A percentile compares a stretch with the other conserved stretches of the same genome.
phyloP scores from a whole-genome alignment of 768 basidiomycete species.

The Lactarius vividus region DNA sequence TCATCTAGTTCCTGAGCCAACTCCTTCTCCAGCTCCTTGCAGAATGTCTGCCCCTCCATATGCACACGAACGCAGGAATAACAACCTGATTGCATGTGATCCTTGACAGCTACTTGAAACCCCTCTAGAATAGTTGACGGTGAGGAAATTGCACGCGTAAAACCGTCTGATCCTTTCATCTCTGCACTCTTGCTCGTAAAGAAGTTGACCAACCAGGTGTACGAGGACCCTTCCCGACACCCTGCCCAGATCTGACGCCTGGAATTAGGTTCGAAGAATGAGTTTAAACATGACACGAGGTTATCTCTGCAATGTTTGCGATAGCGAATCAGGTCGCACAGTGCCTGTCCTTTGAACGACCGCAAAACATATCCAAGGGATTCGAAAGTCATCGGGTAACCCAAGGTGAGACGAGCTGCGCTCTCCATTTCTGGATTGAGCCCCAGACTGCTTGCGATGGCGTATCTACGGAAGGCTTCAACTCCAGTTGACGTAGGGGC shows the following conservation, averaged over 20 bases:
- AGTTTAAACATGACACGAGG: neutral
- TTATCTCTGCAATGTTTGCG: neutral
- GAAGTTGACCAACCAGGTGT: neutral
- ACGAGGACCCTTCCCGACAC: neutral
- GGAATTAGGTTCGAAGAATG: neutral
- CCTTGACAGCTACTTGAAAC: neutral
- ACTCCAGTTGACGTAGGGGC: neutral
- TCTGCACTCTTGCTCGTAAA: neutral
- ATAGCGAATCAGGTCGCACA: neutral
- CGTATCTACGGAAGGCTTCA: neutral
- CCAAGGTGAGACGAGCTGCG: neutral
- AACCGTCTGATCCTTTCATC: neutral
- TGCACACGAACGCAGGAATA: neutral
- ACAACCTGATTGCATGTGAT: neutral
- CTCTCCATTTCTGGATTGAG: neutral
- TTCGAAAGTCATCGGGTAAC: neutral
- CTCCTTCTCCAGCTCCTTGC: slow-evolving; percentile 1
- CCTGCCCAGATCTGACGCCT: neutral
- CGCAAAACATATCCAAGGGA: neutral
- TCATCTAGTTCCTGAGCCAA: slow-evolving; percentile 1
- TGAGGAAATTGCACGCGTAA: neutral
- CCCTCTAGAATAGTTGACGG: neutral
- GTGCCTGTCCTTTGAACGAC: neutral
- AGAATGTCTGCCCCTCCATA: slow-evolving; percentile 2
- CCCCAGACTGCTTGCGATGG: neutral